phyloP scores from a whole-genome alignment of 768 basidiomycete species.

The Cystofilobasidium ferigula region DNA sequence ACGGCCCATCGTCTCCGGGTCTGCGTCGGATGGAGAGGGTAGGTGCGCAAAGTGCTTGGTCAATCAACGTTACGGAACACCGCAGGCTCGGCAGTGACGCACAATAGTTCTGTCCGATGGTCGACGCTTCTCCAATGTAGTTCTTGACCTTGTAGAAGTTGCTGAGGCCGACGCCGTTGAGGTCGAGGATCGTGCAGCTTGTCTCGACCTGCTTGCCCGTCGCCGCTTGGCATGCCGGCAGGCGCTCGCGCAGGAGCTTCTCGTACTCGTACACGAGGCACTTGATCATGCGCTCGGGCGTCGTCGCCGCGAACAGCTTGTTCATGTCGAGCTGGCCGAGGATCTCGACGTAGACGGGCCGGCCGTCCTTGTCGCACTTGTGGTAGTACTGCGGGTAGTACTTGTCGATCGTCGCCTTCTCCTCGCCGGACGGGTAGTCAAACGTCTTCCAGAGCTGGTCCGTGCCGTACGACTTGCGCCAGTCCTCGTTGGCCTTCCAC shows the following conservation, averaged over 20 bases:
- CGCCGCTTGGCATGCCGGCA: conserved; percentile 58
- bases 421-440: conserved; percentile 57
- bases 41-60: too few species aligned
- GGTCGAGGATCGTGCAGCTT: conserved; percentile 92
- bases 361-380: conserved; percentile 58
- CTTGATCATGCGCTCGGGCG: conserved; percentile 73
- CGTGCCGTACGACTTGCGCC: conserved; percentile 64
- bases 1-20: conserved; percentile 61
- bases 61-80: too few species aligned
- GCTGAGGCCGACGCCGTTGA: conserved; percentile 51
- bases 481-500: conserved; percentile 69
- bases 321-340: conserved; percentile 80
- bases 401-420: conserved; percentile 64
- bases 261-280: conserved; percentile 91
- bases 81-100: conserved; percentile 24
- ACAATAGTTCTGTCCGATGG: conserved; percentile 76
- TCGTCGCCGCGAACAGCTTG: conserved; percentile 69
- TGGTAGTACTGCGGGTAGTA: conserved; percentile 78
- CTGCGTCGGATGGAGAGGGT: too few species aligned
- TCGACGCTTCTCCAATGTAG: conserved; percentile 64
- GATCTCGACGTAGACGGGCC: conserved; percentile 88
- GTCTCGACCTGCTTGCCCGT: conserved; percentile 84
- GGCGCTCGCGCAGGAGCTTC: conserved; percentile 64
- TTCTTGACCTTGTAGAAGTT: conserved; percentile 82
- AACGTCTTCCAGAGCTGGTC: conserved; percentile 50